Conservation (phyloP, 139 green algal genomes). For the Chlamydomonas sphaeroides region DNA sequence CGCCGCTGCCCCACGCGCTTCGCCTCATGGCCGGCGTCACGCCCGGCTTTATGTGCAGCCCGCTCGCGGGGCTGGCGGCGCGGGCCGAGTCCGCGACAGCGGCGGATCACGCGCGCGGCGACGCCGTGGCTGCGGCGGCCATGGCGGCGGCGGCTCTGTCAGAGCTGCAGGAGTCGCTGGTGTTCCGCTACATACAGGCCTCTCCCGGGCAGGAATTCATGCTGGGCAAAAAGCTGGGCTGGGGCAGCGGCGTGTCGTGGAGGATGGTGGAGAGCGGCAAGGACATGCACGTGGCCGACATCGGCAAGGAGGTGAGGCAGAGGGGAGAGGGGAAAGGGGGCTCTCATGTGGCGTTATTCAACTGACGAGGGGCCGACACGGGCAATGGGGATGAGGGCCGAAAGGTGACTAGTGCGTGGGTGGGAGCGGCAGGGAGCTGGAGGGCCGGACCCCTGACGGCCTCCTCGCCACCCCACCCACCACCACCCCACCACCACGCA, state of each 20-base stretch:
- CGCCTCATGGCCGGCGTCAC: too few species aligned
- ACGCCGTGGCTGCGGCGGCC: background rate
- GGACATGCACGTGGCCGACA: conserved; percentile 34
- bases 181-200: conserved; percentile 43
- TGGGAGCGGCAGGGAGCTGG: background rate
- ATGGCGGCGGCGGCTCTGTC: background rate
- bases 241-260: conserved; percentile 42
- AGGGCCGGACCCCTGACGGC: background rate
- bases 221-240: conserved; percentile 46
- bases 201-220: conserved; percentile 45
- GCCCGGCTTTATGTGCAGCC: conserved; percentile 26
- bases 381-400: background rate
- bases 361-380: too few species aligned
- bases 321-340: too few species aligned
- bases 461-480: too few species aligned
- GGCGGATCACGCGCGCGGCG: too few species aligned
- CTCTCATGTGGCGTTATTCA: too few species aligned
- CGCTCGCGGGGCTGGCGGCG: conserved; percentile 26
- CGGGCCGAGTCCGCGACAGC: too few species aligned
- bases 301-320: conserved; percentile 24
- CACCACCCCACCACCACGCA: too few species aligned
- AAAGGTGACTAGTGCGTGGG: background rate
- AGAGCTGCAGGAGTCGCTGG: conserved; percentile 37
- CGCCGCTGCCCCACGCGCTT: too few species aligned
- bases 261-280: conserved; percentile 9